These are phyloP conservation scores for Arabidopsis hybrid DNA, from an alignment of 441 rosid species.

Conservation along the genomic window DNA sequence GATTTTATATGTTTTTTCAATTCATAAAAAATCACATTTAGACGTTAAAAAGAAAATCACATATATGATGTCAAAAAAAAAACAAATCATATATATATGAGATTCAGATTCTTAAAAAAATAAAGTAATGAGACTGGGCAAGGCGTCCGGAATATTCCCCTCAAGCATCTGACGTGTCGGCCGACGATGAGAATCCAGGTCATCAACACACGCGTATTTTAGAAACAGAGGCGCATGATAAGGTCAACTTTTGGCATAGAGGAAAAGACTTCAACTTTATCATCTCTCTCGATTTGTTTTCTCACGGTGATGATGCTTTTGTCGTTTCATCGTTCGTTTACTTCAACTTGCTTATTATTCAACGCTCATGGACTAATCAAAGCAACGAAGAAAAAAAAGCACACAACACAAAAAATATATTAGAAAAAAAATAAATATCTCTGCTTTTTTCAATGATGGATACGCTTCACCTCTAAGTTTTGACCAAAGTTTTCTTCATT, in stretches of 20 bases:
- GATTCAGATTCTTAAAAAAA: constrained; percentile 29
- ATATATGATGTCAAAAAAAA: no score
- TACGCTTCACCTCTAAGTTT: constrained; percentile 46
- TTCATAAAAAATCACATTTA: no score
- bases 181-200: constrained; percentile 29
- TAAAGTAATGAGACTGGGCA: neutral
- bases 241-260: constrained; percentile 20
- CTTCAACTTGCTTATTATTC: constrained; percentile 42
- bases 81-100: neutral
- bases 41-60: no score
- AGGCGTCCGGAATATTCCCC: constrained; percentile 36
- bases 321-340: constrained; percentile 35
- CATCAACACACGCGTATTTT: constrained; percentile 25
- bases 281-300: constrained; percentile 18
- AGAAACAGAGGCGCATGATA: constrained; percentile 14
- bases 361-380: constrained; percentile 30
- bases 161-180: constrained; percentile 33
- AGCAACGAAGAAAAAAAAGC: neutral
- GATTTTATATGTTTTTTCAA: no score
- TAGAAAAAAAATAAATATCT: constrained; percentile 18
- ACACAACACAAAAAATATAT: neutral
- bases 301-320: constrained; percentile 18
- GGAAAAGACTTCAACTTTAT: constrained; percentile 32
- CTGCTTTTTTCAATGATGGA: constrained; percentile 30
- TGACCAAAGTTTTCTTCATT: constrained; percentile 33